phyloP scores from a whole-genome alignment of 2,329 filamentous ascomycete species.

The Penicillium sumatraense region DNA sequence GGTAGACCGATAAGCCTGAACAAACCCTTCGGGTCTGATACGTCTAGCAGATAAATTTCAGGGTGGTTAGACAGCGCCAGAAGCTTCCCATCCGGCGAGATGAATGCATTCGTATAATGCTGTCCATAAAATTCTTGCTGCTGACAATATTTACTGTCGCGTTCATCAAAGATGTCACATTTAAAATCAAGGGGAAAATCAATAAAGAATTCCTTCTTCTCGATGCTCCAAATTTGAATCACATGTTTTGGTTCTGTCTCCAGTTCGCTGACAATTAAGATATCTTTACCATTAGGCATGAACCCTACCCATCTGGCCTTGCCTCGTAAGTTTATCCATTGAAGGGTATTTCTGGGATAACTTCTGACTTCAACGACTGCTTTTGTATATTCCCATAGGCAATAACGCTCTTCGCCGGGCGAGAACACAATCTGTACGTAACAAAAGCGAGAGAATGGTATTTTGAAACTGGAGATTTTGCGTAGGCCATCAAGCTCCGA shows the following conservation, averaged over 20 bases:
- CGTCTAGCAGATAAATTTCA: not conserved
- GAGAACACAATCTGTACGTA: not conserved
- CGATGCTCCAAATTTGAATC: constrained; percentile 1
- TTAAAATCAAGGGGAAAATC: not conserved
- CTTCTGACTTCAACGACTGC: not conserved
- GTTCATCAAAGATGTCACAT: too few species aligned
- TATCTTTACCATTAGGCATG: constrained; percentile 1
- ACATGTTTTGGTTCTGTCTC: not conserved
- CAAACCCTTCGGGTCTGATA: not conserved
- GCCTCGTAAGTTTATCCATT: not conserved
- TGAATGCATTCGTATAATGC: not conserved
- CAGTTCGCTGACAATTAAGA: not conserved
- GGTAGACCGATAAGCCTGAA: too few species aligned
- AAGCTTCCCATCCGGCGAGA: constrained; percentile 1
- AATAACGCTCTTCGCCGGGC: not conserved
- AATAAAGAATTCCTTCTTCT: not conserved
- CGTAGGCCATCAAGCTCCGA: not conserved
- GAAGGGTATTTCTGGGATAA: not conserved
- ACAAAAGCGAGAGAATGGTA: not conserved
- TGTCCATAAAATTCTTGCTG: too few species aligned
- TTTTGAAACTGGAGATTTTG: not conserved
- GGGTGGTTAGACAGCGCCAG: not conserved
- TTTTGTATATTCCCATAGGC: not conserved
- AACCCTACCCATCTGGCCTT: not conserved
- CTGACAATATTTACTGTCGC: too few species aligned